Evolutionary conservation across 306 rosid species (phyloP), one percentile per base, ranked within the genome.

Genomic region (Vigna unguiculata): DNA sequence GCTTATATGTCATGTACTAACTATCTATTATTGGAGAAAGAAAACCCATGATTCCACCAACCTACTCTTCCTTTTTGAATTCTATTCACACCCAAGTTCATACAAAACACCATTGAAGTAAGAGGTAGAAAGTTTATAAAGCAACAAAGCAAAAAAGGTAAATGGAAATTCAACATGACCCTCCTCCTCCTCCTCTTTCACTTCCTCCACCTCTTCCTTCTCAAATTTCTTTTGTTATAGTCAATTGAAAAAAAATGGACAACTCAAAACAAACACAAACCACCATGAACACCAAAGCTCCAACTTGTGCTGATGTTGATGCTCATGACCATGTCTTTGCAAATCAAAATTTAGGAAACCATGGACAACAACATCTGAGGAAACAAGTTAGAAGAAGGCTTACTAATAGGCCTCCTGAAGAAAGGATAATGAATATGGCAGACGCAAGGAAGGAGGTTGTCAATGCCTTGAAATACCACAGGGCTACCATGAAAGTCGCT

Each of bases 401-500:
- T 38, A 83, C 90, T 15, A 76, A 75, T 51, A 85, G 86, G 83
- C 92, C 95, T 59, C 84, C 90, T 86, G 90, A 90, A 73, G 93
- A 90, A 74, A 88, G 85, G 80, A 91, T 90, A 75, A 62, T 90
- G 4, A 88, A 95, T 78, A 92, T 92, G 97, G 99, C 97, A 9
- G 96, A 95, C 73, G 99, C 97, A 11, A 90, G 99, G 38, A 90
- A 80, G 75, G 99, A 95, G 81, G 92, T 95, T 80, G 90, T 79
- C 53, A 84, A 85, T 72, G 97, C 97, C 72, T 87, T 95, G 54
- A 90, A 95, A 73, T 86, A 78, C 70, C 99, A 95, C 49, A 86
- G 97, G 74, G 97, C 92, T 9, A 28, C 93, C 7, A 92, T 84
- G 88, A 91, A 87, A 80, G 90, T 90, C 71, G 89, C 88, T 47